Evolutionary conservation across 805 yeast species (phyloP), one percentile per base, ranked within the genome.

Genomic region (Nakazawaea ambrosiae): DNA sequence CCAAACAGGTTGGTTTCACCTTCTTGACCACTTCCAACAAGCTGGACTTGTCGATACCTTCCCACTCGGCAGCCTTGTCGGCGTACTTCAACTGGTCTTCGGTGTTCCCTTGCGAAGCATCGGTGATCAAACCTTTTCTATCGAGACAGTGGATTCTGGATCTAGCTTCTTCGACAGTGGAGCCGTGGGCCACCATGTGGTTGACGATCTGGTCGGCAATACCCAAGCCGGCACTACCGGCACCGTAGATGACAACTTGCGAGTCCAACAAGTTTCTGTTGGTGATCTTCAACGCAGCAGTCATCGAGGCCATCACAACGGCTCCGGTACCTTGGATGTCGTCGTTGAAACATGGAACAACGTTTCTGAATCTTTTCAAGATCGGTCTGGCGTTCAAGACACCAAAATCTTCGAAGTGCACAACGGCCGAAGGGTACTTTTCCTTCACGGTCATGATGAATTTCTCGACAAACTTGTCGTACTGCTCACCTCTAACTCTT

Each of bases 241-340:
- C 96, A 50, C 98, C 98, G 56, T 81, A 90, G 36, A 90, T 75
- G 30, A 92, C 71, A 37, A 92, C 75, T 49, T 70, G 61, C 24
- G 79, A 63, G 40, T 82, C 87, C 27, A 76, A 57, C 57, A 81
- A 61, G 36, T 77, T 62, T 54, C 85, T 69, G 45, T 81, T 66
- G n/a, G 90, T 78, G 55, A 75, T 80, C 53, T 80, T 76, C 57
- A 87, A 69, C 17, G 95, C 97, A 15, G 97, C 96, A 45, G 85
- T 73, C 61, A 92, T 74, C 1, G 97, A 88, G 5, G 96, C 90
- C 84, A 88, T 81, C 5, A 92, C 96, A 41, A 90, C 98, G 26
- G 97, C 97, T 53, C 98, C 98, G 6, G 98, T 90, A 50, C 98
- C 98, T 67, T 90, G 97, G 49, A 90, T 92, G 58, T 90, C 98